These are phyloP conservation scores for Fusarium tricinctum DNA, from an alignment of 2,329 filamentous ascomycete species.

Conservation along the genomic window DNA sequence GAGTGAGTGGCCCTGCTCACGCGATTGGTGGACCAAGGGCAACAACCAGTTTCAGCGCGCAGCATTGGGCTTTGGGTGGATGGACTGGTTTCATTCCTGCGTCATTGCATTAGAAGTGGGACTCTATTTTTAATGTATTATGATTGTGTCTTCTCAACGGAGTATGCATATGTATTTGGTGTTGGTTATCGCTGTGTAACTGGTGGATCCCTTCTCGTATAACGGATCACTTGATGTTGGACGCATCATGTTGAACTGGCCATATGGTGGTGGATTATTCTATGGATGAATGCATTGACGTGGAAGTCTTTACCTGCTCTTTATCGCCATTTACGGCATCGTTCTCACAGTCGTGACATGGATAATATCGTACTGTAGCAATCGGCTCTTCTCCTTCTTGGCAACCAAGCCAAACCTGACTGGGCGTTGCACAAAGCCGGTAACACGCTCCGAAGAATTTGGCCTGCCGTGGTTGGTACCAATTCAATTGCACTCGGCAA, in stretches of 20 bases:
- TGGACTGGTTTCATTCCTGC: constrained; percentile 45
- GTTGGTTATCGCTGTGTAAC: constrained; percentile 26
- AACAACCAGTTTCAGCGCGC: constrained; percentile 37
- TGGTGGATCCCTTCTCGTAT: constrained; percentile 22
- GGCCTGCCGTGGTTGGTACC: constrained; percentile 13
- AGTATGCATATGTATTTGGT: constrained; percentile 20
- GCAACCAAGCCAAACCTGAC: constrained; percentile 33
- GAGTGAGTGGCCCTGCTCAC: constrained; percentile 3
- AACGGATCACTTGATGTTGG: background rate
- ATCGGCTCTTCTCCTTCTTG: constrained; percentile 32
- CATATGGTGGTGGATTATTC: background rate
- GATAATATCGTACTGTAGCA: constrained; percentile 1
- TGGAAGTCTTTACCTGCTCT: background rate
- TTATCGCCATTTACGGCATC: background rate
- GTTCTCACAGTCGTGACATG: constrained; percentile 23
- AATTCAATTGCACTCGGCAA: constrained; percentile 1
- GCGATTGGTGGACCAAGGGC: constrained; percentile 34
- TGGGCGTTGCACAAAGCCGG: constrained; percentile 18
- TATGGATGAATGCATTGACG: background rate
- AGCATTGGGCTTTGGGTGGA: constrained; percentile 38
- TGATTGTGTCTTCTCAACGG: background rate
- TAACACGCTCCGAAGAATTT: constrained; percentile 22
- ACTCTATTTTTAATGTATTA: constrained; percentile 22
- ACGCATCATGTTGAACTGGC: constrained; percentile 5
- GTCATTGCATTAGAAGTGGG: constrained; percentile 35